Percentiles rank a stretch among this genome's conserved stretches.
phyloP scores from a whole-genome alignment of 768 basidiomycete genomes.

The Trametes cingulata region DNA sequence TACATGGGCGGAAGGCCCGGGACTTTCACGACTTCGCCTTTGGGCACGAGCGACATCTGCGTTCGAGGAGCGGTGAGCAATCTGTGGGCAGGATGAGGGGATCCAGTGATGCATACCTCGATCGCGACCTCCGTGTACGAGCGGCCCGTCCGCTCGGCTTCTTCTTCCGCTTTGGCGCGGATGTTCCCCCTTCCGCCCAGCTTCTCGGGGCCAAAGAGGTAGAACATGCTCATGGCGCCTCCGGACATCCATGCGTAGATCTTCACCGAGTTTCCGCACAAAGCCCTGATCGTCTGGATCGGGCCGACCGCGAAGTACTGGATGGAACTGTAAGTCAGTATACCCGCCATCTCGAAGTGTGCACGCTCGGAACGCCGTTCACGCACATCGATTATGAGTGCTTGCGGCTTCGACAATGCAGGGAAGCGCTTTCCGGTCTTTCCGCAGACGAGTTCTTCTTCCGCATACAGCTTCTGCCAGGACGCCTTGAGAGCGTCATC shows the following conservation, averaged over 20 bases:
- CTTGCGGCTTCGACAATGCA: slow-evolving; percentile 4
- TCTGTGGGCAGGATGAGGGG: too few species aligned
- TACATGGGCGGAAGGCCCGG: slow-evolving; percentile 29
- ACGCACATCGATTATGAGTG: neutral
- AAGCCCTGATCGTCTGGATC: neutral
- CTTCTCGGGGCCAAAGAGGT: slow-evolving; percentile 15
- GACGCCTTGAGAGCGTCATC: slow-evolving; percentile 3
- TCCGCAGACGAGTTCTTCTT: slow-evolving; percentile 4
- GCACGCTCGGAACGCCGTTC: too few species aligned
- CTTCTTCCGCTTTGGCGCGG: slow-evolving; percentile 8
- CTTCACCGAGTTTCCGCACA: slow-evolving; percentile 16
- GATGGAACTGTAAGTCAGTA: neutral
- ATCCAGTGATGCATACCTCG: neutral
- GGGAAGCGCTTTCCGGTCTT: slow-evolving; percentile 2
- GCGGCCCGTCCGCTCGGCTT: slow-evolving; percentile 2
- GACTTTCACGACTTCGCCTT: slow-evolving; percentile 17
- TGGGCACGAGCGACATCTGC: neutral
- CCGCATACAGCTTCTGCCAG: slow-evolving; percentile 3
- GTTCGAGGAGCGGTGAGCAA: neutral
- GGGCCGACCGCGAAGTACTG: slow-evolving; percentile 15
- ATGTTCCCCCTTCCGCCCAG: slow-evolving; percentile 13
- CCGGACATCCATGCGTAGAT: slow-evolving; percentile 15
- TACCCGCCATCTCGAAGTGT: too few species aligned
- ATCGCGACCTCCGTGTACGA: neutral
- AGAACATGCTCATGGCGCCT: neutral